phyloP scores from a whole-genome alignment of 768 basidiomycete species.

The Psilocybe subaeruginosa region DNA sequence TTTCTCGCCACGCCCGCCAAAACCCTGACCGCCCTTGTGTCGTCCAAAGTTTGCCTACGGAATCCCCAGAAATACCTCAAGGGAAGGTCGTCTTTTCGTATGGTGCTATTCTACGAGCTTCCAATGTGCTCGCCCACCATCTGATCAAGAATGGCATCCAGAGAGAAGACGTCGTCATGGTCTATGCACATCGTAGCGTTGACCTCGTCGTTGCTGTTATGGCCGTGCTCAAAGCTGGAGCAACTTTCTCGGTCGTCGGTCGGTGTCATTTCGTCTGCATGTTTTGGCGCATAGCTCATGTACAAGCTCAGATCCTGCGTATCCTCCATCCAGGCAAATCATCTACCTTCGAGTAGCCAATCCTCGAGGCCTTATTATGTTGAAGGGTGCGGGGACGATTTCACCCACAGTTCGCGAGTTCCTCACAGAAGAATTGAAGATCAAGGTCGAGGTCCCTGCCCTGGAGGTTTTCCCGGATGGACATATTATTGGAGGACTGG shows the following conservation, averaged over 20 bases:
- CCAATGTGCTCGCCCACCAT: constrained; percentile 90
- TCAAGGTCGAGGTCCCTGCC: constrained; percentile 90
- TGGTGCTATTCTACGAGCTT: constrained; percentile 76
- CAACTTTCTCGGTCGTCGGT: constrained; percentile 98
- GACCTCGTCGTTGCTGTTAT: constrained; percentile 97
- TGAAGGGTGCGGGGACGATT: constrained; percentile 88
- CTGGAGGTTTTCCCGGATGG: constrained; percentile 74
- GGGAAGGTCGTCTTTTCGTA: constrained; percentile 74
- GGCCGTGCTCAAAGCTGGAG: constrained; percentile 95
- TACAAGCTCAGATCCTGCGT: constrained; percentile 80
- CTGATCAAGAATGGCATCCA: constrained; percentile 84
- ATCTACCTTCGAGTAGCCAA: constrained; percentile 93
- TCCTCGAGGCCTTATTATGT: constrained; percentile 87
- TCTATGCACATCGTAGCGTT: constrained; percentile 95
- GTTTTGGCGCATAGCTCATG: constrained; percentile 1
- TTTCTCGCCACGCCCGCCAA: constrained; percentile 81
- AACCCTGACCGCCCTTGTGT: constrained; percentile 89
- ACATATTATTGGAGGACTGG: constrained; percentile 64
- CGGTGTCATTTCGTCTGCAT: constrained; percentile 26
- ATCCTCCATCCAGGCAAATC: constrained; percentile 90
- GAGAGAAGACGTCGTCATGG: constrained; percentile 96
- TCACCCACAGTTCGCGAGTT: constrained; percentile 83
- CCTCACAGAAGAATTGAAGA: constrained; percentile 73
- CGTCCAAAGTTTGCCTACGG: constrained; percentile 69
- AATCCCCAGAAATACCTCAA: constrained; percentile 44